phyloP scores from a whole-genome alignment of 208 protist genomes.

The Trypanosoma boissoni region DNA sequence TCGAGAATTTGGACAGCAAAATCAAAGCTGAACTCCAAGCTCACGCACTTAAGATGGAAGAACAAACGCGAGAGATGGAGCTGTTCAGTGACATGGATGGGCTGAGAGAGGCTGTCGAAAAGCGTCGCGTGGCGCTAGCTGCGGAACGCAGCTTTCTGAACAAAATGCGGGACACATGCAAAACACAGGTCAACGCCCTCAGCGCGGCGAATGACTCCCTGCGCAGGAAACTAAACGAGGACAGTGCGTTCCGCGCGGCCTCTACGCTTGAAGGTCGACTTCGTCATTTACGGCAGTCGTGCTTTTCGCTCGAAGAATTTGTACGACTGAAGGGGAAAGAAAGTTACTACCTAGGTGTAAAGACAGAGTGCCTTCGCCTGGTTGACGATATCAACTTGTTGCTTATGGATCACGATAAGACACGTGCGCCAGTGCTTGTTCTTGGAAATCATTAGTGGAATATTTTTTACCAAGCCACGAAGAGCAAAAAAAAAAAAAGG shows the following conservation, averaged over 20 bases:
- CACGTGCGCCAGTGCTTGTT: constrained; percentile 20
- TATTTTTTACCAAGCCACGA: not conserved
- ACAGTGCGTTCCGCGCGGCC: constrained; percentile 55
- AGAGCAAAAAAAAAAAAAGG: not conserved
- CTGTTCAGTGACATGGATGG: constrained; percentile 75
- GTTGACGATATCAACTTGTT: constrained; percentile 84
- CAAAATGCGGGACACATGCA: constrained; percentile 68
- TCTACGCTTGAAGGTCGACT: constrained; percentile 83
- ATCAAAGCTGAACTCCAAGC: constrained; percentile 85
- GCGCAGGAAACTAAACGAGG: constrained; percentile 47
- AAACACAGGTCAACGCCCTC: constrained; percentile 62
- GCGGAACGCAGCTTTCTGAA: constrained; percentile 56
- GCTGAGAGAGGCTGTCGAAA: constrained; percentile 62
- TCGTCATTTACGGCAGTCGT: constrained; percentile 83
- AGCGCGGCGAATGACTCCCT: constrained; percentile 47
- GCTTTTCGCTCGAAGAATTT: constrained; percentile 86
- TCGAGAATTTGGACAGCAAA: constrained; percentile 83
- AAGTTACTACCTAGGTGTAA: constrained; percentile 75
- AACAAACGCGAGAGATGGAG: constrained; percentile 79
- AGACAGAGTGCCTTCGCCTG: constrained; percentile 81
- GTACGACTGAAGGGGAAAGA: constrained; percentile 87
- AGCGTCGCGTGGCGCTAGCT: constrained; percentile 43
- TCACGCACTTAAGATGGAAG: constrained; percentile 68
- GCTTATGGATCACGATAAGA: constrained; percentile 58
- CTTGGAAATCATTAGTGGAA: constrained; percentile 16